Base-by-base conservation (phyloP, 2,329 filamentous ascomycete genomes). In the Grosmannia penicillata region DNA sequence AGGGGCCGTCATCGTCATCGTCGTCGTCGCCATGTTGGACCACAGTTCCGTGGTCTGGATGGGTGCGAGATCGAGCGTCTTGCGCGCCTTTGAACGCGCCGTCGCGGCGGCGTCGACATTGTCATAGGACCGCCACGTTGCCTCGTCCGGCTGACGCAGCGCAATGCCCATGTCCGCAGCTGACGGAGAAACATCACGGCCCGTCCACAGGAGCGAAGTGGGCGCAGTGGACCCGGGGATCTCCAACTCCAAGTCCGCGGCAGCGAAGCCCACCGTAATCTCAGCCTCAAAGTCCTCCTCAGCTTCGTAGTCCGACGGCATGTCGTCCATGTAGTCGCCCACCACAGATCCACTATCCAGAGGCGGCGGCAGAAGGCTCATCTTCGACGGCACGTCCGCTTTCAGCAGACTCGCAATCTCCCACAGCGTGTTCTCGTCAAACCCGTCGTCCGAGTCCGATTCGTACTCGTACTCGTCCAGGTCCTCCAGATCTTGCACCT, bases 371-470 rank as follows among this genome's bases (percentile, higher is more conserved):
- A 72, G 51, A 8, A 75, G 52, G 47, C 66, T 74, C 30, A 66
- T 50, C 46, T 60, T 66, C 11, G 69, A 68, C 4, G 70, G 68
- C 5, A 74, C 54, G 35, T 65, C 53, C 39, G 66, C 62, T 3
- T 68, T 65, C 10, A 78, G 57, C 29, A 78, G 58, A 43, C 60
- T 72, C 41, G 72, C 73, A 54, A 78, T 78, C 50, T 78, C 72
- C 69, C 71, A 76, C 21, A 78, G 56, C 1, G 71, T 77, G 9
- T 58, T 66, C 55, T 78, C 73, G 43, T 77, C 73, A 45, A 77
- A 75, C 18, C 62, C 65, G 36, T 70, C 68, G 27, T 33, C 31
- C 11, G 24, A 56, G 57, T 18, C 52, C 51, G n/a, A n/a, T n/a
- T n/a, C n/a, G n/a, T n/a, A n/a, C n/a, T n/a, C n/a, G n/a, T n/a